Base-by-base conservation (phyloP, 768 basidiomycete genomes). In the Coprinopsis strossmayeri region DNA sequence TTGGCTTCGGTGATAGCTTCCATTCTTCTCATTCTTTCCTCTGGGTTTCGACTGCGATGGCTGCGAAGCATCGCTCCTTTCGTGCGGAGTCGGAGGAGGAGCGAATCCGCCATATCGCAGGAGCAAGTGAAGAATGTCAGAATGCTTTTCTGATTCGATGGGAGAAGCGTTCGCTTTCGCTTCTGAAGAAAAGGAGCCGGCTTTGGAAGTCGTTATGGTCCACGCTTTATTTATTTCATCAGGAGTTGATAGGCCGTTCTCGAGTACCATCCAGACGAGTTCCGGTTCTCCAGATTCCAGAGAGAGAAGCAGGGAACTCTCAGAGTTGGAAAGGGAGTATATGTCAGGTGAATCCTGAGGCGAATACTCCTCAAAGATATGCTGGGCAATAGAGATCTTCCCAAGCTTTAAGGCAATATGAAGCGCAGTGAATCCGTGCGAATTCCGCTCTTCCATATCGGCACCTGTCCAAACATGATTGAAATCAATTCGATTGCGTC, bases 391-490 rank as follows among this genome's bases (percentile, higher is more conserved):
- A 11, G 71, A 53, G 25, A 78, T 56, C 54, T 80, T 68, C 10
- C 82, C 80, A 49, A 58, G 58, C 57, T 71, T 66, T 7, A 89
- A 59, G 9, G 84, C 83, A 45, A 79, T 55, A 61, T 90, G 86
- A 65, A 87, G 81, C 1, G 82, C 74, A 2, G 85, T 84, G 42
- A 74, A 66, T 20, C 76, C 75, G 43, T 68, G 54, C 0, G 70
- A 72, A 62, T 88, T 73, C 45, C 77, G 74, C 59, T 89, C 87
- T 52, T 87, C 86, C 17, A 77, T 70, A 53, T 87, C 83, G 42
- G 84, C 85, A 65, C 79, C 87, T 89, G 57, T 25, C 52, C 41
- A n/a, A n/a, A n/a, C n/a, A n/a, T n/a, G n/a, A n/a, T n/a, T n/a
- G n/a, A n/a, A n/a, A n/a, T n/a, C n/a, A n/a, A n/a, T n/a, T n/a